phyloP scores from a whole-genome alignment of 139 green algal genomes.

The Diplosphaera chodatii region DNA sequence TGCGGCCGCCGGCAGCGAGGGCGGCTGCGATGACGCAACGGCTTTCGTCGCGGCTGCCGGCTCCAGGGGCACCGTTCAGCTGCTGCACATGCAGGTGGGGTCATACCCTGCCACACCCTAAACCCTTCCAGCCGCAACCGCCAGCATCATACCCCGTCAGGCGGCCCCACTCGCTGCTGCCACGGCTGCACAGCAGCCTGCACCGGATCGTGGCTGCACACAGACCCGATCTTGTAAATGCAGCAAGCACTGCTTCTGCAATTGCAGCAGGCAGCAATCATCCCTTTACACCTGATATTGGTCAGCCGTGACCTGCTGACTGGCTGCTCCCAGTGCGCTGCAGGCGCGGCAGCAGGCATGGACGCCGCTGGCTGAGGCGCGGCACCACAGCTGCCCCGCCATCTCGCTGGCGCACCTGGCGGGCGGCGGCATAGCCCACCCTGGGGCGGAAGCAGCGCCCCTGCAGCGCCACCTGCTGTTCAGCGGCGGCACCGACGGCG shows the following conservation, averaged over 20 bases:
- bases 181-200: no score
- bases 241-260: neutral
- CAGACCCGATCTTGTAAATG: no score
- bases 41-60: slow-evolving; percentile 14
- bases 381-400: neutral
- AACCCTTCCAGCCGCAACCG: no score
- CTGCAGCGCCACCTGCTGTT: neutral
- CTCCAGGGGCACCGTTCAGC: slow-evolving; percentile 13
- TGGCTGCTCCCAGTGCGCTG: no score
- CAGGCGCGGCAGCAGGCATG: neutral
- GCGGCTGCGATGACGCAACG: no score
- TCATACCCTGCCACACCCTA: no score
- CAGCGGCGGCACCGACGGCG: slow-evolving; percentile 24
- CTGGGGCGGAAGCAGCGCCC: neutral
- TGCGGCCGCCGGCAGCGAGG: neutral
- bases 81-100: slow-evolving; percentile 6
- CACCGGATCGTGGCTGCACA: no score
- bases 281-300: neutral
- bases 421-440: neutral
- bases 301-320: neutral
- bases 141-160: no score
- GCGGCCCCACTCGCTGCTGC: no score
- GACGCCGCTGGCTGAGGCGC: neutral
- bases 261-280: neutral
- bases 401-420: neutral